Evolutionary conservation across 352 stramenopile species (phyloP).

Genomic region (Phytophthora tentaculata): DNA sequence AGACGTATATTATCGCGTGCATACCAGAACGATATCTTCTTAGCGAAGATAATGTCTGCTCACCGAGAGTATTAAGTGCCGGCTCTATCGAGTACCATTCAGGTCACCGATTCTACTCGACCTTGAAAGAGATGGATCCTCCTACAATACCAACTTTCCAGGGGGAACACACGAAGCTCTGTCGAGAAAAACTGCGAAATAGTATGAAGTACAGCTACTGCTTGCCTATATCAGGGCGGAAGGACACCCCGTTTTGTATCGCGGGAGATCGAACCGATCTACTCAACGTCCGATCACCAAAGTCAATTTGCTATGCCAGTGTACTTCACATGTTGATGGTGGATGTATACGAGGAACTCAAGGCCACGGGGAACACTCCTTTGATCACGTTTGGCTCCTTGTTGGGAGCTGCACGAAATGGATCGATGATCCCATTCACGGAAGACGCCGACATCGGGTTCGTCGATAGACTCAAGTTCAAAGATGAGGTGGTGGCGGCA

Average conservation of each 20-base stretch:
- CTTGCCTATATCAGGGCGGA: slow-evolving; percentile 51
- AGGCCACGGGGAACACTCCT: slow-evolving; percentile 28
- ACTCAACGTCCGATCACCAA: slow-evolving; percentile 25
- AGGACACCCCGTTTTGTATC: slow-evolving; percentile 49
- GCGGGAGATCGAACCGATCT: slow-evolving; percentile 52
- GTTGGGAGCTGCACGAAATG: slow-evolving; percentile 51
- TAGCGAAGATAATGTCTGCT: slow-evolving; percentile 10
- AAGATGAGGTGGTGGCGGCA: slow-evolving; percentile 16
- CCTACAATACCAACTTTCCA: slow-evolving; percentile 19
- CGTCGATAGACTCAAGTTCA: slow-evolving; percentile 21
- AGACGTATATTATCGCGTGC: slow-evolving; percentile 3
- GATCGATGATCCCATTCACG: slow-evolving; percentile 57
- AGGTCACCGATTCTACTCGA: slow-evolving; percentile 28
- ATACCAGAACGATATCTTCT: slow-evolving; percentile 8
- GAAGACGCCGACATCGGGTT: slow-evolving; percentile 59
- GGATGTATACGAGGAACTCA: slow-evolving; percentile 56
- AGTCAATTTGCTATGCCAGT: slow-evolving; percentile 52
- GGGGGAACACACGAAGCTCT: slow-evolving; percentile 29
- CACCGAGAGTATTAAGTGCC: neutral
- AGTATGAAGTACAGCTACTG: slow-evolving; percentile 38
- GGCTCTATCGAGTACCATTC: slow-evolving; percentile 30
- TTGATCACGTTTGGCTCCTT: slow-evolving; percentile 51
- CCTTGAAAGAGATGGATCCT: slow-evolving; percentile 23
- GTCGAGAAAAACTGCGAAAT: slow-evolving; percentile 12
- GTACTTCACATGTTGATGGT: slow-evolving; percentile 61